phyloP scores from a whole-genome alignment of 495 filamentous ascomycete species.

The Neurospora sp. region DNA sequence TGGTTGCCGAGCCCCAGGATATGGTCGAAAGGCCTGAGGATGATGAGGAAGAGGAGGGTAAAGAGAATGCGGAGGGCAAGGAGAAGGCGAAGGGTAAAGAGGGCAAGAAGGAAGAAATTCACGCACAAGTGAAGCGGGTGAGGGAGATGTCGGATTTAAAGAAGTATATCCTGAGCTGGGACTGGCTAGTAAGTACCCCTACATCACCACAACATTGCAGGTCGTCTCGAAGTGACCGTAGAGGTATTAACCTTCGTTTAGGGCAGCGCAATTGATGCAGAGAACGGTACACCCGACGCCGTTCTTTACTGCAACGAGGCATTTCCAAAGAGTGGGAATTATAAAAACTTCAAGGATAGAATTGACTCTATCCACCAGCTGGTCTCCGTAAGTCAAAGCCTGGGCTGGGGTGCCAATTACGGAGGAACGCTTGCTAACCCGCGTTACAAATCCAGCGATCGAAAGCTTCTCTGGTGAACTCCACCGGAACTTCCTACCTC shows the following conservation, averaged over 20 bases:
- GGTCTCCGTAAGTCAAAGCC: neutral
- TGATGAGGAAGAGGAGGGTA: neutral
- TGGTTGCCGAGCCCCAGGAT: neutral
- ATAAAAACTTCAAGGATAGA: neutral
- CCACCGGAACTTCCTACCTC: neutral
- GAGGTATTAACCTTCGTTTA: neutral
- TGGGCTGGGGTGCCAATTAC: neutral
- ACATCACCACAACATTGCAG: neutral
- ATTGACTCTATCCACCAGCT: neutral
- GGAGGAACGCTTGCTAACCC: neutral
- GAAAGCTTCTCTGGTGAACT: neutral
- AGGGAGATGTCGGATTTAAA: neutral
- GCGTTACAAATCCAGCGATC: neutral
- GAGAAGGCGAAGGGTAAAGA: neutral
- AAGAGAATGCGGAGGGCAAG: neutral
- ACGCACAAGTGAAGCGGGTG: neutral
- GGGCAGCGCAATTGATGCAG: neutral
- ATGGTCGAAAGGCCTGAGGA: neutral
- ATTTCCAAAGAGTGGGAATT: neutral
- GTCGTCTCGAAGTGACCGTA: neutral
- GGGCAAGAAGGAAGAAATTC: neutral
- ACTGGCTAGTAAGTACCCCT: neutral
- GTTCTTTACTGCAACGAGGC: neutral
- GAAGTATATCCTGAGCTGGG: neutral
- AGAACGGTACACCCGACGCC: neutral